Conservation (phyloP, 768 basidiomycete species). For the Agrocybe praecox region DNA sequence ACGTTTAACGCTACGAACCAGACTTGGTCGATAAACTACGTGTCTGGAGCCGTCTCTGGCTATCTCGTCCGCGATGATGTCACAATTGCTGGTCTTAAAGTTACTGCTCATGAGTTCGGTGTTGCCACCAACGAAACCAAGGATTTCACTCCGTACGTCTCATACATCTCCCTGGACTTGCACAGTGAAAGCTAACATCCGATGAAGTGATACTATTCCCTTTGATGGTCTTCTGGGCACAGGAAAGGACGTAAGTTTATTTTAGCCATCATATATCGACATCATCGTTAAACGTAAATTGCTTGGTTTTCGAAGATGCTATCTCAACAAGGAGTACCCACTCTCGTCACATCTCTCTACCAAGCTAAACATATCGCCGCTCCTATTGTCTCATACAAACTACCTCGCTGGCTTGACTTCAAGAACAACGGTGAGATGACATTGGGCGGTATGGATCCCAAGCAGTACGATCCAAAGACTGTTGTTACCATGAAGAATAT, state of each 20-base stretch:
- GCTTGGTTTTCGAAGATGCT: slow-evolving; percentile 41
- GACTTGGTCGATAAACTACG: slow-evolving; percentile 66
- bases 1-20: slow-evolving; percentile 56
- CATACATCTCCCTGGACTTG: not conserved
- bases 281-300: not conserved
- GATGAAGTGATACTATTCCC: slow-evolving; percentile 31
- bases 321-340: slow-evolving; percentile 63
- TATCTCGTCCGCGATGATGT: slow-evolving; percentile 65
- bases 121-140: slow-evolving; percentile 58
- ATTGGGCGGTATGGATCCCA: slow-evolving; percentile 41
- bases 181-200: not conserved
- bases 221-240: slow-evolving; percentile 83
- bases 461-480: not conserved
- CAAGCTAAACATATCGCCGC: slow-evolving; percentile 54
- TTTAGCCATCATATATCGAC: not conserved
- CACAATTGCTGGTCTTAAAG: slow-evolving; percentile 59
- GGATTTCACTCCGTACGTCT: slow-evolving; percentile 50
- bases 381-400: slow-evolving; percentile 79
- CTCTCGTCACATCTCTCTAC: slow-evolving; percentile 74
- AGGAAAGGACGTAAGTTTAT: slow-evolving; percentile 59
- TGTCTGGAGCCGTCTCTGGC: slow-evolving; percentile 68
- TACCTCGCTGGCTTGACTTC: slow-evolving; percentile 71
- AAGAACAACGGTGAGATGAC: slow-evolving; percentile 80
- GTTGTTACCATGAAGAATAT: slow-evolving; percentile 33
- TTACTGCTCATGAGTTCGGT: slow-evolving; percentile 68